These are phyloP conservation scores for Prototheca wickerhamii DNA, from an alignment of 163 green algal species.

Conservation along the genomic window DNA sequence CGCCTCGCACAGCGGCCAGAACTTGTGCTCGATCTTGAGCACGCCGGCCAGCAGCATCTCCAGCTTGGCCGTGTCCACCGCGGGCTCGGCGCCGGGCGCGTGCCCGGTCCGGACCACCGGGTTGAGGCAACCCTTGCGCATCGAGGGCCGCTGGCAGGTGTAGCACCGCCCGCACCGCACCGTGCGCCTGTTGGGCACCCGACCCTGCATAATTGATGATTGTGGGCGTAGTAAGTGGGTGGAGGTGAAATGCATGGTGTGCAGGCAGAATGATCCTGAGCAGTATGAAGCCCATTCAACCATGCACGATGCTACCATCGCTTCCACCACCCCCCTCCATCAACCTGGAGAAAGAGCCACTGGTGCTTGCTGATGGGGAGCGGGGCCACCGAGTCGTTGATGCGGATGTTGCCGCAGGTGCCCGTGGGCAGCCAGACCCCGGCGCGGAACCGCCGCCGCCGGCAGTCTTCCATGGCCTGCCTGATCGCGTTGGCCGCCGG, in stretches of 20 bases:
- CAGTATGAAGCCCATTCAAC: background rate
- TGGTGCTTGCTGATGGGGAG: slow-evolving; percentile 33
- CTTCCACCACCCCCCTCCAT: background rate
- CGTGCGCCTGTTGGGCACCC: background rate
- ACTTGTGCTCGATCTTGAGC: slow-evolving; percentile 46
- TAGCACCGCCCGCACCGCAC: slow-evolving; percentile 41
- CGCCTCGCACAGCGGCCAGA: slow-evolving; percentile 48
- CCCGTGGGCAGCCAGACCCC: slow-evolving; percentile 26
- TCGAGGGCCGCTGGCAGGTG: slow-evolving; percentile 33
- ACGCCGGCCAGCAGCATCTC: slow-evolving; percentile 34
- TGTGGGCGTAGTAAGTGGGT: background rate
- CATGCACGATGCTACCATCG: background rate
- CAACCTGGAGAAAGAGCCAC: slow-evolving; percentile 25
- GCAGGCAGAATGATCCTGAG: background rate
- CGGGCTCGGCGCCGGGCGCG: background rate
- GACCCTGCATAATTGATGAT: slow-evolving; percentile 15
- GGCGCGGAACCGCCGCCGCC: slow-evolving; percentile 11
- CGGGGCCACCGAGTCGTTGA: slow-evolving; percentile 31
- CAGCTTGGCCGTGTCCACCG: slow-evolving; percentile 21
- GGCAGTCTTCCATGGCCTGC: slow-evolving; percentile 24
- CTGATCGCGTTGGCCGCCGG: slow-evolving; percentile 16
- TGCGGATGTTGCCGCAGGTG: slow-evolving; percentile 21
- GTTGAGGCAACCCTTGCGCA: slow-evolving; percentile 45
- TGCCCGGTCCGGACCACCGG: slow-evolving; percentile 16
- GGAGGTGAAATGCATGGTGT: background rate